Evolutionary conservation across 345 rosid species (phyloP), one percentile per base, ranked within the genome.

Genomic region (Salix koriyanagi): DNA sequence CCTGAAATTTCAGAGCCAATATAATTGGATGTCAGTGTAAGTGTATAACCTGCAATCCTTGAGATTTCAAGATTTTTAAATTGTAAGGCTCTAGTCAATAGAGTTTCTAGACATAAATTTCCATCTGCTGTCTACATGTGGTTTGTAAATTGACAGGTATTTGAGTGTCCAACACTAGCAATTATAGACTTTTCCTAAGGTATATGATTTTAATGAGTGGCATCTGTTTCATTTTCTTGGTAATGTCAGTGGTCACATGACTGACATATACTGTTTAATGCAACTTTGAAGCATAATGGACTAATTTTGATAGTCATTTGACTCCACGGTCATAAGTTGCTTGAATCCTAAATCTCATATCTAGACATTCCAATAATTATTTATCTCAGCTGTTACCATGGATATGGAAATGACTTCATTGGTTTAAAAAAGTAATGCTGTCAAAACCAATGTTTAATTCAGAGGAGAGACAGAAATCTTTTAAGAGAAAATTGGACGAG

Each of bases 1-100:
- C 98, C 99, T 96, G 90, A 70, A 78, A 81, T 74, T 65, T 10
- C 76, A 76, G 76, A 30, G 61, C 46, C 64, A 68, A 54, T 25
- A 46, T 32, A 70, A 52, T 62, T 62, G 11, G 39, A 41, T 7
- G n/a, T 54, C 80, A 71, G 48, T 71, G n/a, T 11, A 71, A 56
- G 18, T 54, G 37, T 18, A 19, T 10, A 32, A 65, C 34, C 39
- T 65, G 18, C 15, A 32, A 65, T 16, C 34, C n/a, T 65, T 9
- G n/a, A 26, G 39, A 30, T 65, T 32, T 32, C 21, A 26, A 8
- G 62, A 14, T 16, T 65, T 30, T 25, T 28, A 14, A 26, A 65
- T 32, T 19, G 30, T 30, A 58, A 3, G 28, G 6, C 28, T 58
- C 26, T 9, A 58, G 64, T 23, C 64, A n/a, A 58, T 58, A 10